Evolutionary conservation across 1,139 yeast species (phyloP), one percentile per base, ranked within the genome.

Genomic region (Sugiyamaella japonica): DNA sequence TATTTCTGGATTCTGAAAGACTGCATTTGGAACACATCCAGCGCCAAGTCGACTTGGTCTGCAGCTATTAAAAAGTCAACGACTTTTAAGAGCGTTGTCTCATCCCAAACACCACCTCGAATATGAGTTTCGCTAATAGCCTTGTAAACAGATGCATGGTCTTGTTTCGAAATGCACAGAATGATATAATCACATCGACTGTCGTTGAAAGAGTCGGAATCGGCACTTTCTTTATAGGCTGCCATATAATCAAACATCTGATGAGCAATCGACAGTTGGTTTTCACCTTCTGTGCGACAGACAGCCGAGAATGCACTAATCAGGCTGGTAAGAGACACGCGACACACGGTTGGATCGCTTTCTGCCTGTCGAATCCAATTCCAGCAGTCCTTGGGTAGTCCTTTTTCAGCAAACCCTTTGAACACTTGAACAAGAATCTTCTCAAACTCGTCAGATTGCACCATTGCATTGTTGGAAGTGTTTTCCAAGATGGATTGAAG

Each of bases 51-150:
- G 9, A 62, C 34, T 31, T 69, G 63, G 5, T 57, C 63, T 9
- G 47, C 23, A 2, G 38, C 15, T 34, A 60, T 39, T 10, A 70
- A 60, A 44, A 53, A 60, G 17, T 58, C 50, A 28, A 63, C 53
- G 2, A 63, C 68, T 8, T 53, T 58, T 1, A 63, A 56, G 5
- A 68, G 47, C 1, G 74, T 70, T 3, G 67, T 57, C 10, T 68
- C 67, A 46, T 70, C 73, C 72, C 73, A 69, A 3, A 63, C 55
- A 8, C 68, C 70, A 9, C 61, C 61, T 34, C 68, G 59, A 7
- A 68, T 48, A 15, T 63, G 66, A 6, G 71, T 58, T 55, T 72
- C 75, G 23, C 65, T 61, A 40, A 72, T 57, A 7, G 63, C 69
- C 56, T 69, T 66, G 52, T 62, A 57, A 15, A 72, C 52, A 20